These are phyloP conservation scores for Lithospermum erythrorhizon DNA, from an alignment of 257 asterid genomes.

Conservation along the genomic window DNA sequence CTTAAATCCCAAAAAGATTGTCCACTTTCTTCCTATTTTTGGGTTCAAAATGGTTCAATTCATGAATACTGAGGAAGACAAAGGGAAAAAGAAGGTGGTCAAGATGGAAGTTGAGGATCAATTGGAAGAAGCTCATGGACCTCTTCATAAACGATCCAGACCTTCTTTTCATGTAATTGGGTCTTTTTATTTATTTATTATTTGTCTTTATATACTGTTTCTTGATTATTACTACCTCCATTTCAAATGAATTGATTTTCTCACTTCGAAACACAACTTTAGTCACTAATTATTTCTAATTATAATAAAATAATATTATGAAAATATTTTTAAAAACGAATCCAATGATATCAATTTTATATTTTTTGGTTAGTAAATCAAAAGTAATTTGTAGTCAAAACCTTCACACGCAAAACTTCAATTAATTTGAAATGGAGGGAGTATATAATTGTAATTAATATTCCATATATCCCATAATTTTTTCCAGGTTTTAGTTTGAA, in stretches of 20 bases:
- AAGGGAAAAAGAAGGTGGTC: conserved; percentile 30
- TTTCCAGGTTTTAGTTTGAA: too few relatives aligned
- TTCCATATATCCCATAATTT: too few relatives aligned
- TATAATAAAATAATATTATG: too few relatives aligned
- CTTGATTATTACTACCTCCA: not conserved
- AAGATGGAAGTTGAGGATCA: conserved; percentile 35
- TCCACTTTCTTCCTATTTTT: not conserved
- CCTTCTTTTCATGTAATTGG: conserved; percentile 8
- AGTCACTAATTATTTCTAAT: too few relatives aligned
- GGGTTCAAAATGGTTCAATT: conserved; percentile 27
- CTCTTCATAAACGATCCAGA: conserved; percentile 36
- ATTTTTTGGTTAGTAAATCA: too few relatives aligned
- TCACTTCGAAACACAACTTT: too few relatives aligned
- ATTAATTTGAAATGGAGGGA: too few relatives aligned
- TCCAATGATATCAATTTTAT: too few relatives aligned
- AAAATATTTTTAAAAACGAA: too few relatives aligned
- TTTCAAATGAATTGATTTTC: too few relatives aligned
- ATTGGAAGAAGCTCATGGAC: conserved; percentile 35
- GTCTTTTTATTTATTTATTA: not conserved
- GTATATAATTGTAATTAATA: not conserved
- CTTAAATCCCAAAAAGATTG: not conserved
- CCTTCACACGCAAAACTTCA: too few relatives aligned
- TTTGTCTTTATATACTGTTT: not conserved
- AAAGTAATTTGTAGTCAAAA: too few relatives aligned
- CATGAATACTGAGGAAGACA: conserved; percentile 20